Base-by-base conservation (phyloP, 441 rosid species). In the Syzygium syzygioides region DNA sequence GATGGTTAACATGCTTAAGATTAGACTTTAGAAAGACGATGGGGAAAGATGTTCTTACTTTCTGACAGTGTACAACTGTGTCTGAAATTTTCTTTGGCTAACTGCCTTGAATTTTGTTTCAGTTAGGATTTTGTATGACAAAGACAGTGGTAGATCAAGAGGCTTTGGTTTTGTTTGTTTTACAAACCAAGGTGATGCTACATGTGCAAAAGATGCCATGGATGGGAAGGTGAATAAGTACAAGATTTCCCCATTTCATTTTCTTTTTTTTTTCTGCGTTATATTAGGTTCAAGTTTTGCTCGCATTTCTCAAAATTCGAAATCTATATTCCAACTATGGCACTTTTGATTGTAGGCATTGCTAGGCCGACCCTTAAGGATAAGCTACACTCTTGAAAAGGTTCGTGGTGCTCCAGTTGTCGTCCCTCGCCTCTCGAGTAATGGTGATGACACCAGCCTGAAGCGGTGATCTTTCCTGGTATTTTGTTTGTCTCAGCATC, bases 121-220 rank as follows among this genome's bases (percentile, higher is more conserved):
- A 96, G 99, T 95, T 91, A 95, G 91, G 93, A 95, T 96, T 86
- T 89, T 93, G 68, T 96, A 97, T 30, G 99, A 96, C 79, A 97
- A 91, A 90, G 96, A 91, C 68, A 95, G 92, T 62, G 99, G 98
- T 41, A 92, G 99, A 88, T 93, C 99, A 87, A 96, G 96, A 96
- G 96, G 98, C 10, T 96, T 96, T 50, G 98, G 99, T 50, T 97
- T 96, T 91, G 96, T 97, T 86, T 95, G 93, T 89, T 96, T 95
- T 88, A 86, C 90, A 23, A 92, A 93, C 88, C 93, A 94, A 91
- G 92, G 87, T 23, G 92, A 95, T 59, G 99, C 99, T 87, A 45
- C 48, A 10, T 88, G 90, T 88, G 99, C 99, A 4, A 96, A 95
- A 93, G 95, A 95, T 85, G 97, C 98, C 88, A 96, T 96, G 98